Evolutionary conservation across 306 rosid genomes (phyloP).

Genomic region (Vigna trinervia): DNA sequence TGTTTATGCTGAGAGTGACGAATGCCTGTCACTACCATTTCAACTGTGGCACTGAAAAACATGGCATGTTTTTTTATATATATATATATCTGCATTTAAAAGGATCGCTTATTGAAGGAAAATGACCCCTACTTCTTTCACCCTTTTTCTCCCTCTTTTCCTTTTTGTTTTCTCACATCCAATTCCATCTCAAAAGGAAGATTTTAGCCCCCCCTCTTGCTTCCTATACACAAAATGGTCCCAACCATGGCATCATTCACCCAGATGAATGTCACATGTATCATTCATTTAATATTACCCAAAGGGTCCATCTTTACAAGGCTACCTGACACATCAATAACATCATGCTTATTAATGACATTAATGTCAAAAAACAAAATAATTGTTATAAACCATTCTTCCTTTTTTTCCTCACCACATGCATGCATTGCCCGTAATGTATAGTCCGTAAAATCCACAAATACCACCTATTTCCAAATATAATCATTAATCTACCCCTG

Average conservation of each 20-base stretch:
- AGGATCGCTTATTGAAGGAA: conserved; percentile 60
- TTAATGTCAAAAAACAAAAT: conserved; percentile 3
- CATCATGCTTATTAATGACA: conserved; percentile 39
- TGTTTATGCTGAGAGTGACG: conserved; percentile 78
- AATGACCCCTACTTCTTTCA: conserved; percentile 66
- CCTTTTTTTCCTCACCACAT: conserved; percentile 43
- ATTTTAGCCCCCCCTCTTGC: background rate
- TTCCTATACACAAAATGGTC: conserved; percentile 41
- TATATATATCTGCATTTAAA: conserved; percentile 49
- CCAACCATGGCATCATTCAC: conserved; percentile 45
- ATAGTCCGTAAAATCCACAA: conserved; percentile 12
- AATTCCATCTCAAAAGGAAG: conserved; percentile 29
- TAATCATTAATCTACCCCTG: conserved; percentile 26
- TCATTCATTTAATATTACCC: conserved; percentile 42
- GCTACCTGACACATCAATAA: conserved; percentile 26
- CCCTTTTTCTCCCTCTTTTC: conserved; percentile 30
- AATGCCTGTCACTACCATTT: conserved; percentile 57
- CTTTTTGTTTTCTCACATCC: conserved; percentile 18
- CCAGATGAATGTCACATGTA: conserved; percentile 50
- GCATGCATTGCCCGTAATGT: conserved; percentile 47
- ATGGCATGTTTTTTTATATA: conserved; percentile 46
- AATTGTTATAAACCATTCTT: background rate
- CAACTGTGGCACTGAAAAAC: conserved; percentile 99
- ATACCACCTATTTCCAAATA: conserved; percentile 24
- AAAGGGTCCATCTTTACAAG: conserved; percentile 33